Percentiles rank a stretch among this genome's conserved stretches.
Conservation (phyloP, 2,329 filamentous ascomycete genomes). For the Aspergillus cejpii region DNA sequence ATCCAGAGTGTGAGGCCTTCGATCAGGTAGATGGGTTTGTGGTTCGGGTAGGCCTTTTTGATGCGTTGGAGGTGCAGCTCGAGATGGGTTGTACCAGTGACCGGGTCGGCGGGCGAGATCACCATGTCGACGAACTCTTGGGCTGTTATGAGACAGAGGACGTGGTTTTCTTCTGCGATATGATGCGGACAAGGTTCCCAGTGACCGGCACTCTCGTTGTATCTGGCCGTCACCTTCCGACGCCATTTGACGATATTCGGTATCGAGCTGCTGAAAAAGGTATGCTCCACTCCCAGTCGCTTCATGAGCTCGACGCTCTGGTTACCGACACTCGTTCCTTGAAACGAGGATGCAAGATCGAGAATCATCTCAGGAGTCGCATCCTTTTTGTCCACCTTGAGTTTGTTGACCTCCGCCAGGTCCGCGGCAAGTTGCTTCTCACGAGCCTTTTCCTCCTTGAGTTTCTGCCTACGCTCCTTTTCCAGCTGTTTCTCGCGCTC, state of each 20-base stretch:
- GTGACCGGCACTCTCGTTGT: conserved; percentile 53
- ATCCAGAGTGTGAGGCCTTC: conserved; percentile 62
- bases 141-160: conserved; percentile 56
- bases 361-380: conserved; percentile 72
- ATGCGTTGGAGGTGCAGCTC: conserved; percentile 54
- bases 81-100: conserved; percentile 41
- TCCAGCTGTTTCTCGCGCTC: conserved; percentile 52
- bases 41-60: conserved; percentile 47
- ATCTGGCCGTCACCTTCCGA: conserved; percentile 58
- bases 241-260: conserved; percentile 60
- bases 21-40: conserved; percentile 61
- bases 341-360: conserved; percentile 56
- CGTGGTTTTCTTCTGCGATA: conserved; percentile 53
- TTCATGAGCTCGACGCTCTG: conserved; percentile 42
- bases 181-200: conserved; percentile 57
- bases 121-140: conserved; percentile 60
- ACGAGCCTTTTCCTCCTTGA: conserved; percentile 51
- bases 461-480: conserved; percentile 44
- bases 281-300: conserved; percentile 37
- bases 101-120: conserved; percentile 29
- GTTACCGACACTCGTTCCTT: conserved; percentile 40
- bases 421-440: conserved; percentile 62
- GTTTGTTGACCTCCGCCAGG: conserved; percentile 65
- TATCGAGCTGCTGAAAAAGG: conserved; percentile 33
- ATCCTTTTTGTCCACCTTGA: conserved; percentile 65